These are phyloP conservation scores for Dichomitus squalens DNA, from an alignment of 1,284 basidiomycete species.

Conservation along the genomic window DNA sequence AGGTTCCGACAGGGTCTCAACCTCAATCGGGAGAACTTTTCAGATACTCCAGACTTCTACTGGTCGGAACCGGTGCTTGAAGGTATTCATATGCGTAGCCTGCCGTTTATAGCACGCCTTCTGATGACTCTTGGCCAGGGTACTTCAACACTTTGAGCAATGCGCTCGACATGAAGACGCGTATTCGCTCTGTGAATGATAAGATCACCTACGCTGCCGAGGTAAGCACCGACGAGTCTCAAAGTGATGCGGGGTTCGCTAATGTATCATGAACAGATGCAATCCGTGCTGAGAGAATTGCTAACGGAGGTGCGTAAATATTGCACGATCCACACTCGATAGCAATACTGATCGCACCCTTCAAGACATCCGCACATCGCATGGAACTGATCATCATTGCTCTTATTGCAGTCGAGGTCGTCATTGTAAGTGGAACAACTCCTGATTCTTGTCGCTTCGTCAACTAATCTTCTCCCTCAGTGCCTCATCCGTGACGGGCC, in stretches of 20 bases:
- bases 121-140: constrained; percentile 40
- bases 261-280: constrained; percentile 44
- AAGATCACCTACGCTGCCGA: constrained; percentile 94
- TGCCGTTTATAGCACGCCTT: background rate
- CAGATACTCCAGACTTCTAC: constrained; percentile 88
- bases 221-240: constrained; percentile 40
- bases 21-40: constrained; percentile 85
- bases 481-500: constrained; percentile 63
- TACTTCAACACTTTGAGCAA: constrained; percentile 82
- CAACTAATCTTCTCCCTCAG: constrained; percentile 33
- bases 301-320: constrained; percentile 65
- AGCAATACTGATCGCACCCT: background rate
- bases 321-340: background rate
- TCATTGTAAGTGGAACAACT: constrained; percentile 62
- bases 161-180: constrained; percentile 81
- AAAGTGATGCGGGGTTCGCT: background rate
- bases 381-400: constrained; percentile 93
- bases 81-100: constrained; percentile 43
- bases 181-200: constrained; percentile 83
- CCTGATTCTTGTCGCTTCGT: background rate
- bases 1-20: constrained; percentile 88
- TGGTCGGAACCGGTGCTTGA: constrained; percentile 91
- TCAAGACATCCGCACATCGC: constrained; percentile 78
- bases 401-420: constrained; percentile 88
- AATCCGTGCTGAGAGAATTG: constrained; percentile 74